These are phyloP conservation scores for Kwoniella heveanensis DNA, from an alignment of 768 basidiomycete species.

Conservation along the genomic window DNA sequence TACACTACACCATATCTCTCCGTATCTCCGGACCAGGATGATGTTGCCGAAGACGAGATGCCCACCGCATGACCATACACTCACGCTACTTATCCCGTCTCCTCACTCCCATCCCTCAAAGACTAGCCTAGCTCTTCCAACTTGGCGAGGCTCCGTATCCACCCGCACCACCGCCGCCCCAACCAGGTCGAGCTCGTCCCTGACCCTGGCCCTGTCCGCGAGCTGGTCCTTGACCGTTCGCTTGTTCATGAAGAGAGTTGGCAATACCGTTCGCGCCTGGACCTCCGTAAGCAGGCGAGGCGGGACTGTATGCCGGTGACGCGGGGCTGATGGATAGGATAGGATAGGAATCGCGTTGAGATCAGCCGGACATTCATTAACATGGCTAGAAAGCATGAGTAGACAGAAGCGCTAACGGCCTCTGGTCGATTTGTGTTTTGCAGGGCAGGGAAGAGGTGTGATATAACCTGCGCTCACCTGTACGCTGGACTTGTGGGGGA, in stretches of 20 bases:
- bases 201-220: conserved; percentile 8
- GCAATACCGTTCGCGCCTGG: conserved; percentile 10
- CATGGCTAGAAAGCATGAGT: no score
- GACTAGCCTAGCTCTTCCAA: conserved; percentile 31
- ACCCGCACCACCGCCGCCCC: conserved; percentile 28
- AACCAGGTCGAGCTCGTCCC: conserved; percentile 33
- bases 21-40: no score
- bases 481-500: conserved; percentile 87
- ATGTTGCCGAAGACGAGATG: no score
- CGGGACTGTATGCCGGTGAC: conserved; percentile 35
- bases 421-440: no score
- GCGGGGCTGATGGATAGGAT: background rate
- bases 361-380: no score
- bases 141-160: conserved; percentile 44
- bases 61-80: no score
- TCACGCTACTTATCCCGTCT: no score
- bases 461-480: conserved; percentile 23
- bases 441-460: no score
- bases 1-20: no score
- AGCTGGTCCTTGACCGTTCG: conserved; percentile 3
- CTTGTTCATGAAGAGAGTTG: background rate
- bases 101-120: no score
- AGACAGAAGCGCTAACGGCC: no score
- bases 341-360: background rate
- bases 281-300: conserved; percentile 34